Conservation (phyloP, 2,329 filamentous ascomycete genomes). For the Trichoderma sp. region DNA sequence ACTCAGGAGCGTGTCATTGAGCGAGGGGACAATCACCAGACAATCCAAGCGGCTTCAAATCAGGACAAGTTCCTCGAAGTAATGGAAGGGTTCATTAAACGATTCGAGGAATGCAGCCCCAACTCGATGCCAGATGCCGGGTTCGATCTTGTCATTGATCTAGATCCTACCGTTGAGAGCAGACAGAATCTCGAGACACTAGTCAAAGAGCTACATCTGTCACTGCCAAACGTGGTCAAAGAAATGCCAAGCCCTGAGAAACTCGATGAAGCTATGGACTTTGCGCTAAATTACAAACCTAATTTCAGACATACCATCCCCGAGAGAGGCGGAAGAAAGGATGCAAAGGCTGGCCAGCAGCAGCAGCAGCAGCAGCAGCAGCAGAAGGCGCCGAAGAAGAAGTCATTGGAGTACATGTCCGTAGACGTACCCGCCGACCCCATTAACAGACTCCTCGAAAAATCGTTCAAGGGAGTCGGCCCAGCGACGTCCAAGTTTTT, state of each 20-base stretch:
- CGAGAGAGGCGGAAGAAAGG: constrained; percentile 48
- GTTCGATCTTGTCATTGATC: constrained; percentile 83
- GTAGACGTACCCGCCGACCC: constrained; percentile 48
- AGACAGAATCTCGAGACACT: constrained; percentile 82
- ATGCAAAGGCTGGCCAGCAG: constrained; percentile 29
- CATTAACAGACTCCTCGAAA: constrained; percentile 61
- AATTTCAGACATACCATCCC: constrained; percentile 75
- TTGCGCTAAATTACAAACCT: constrained; percentile 75
- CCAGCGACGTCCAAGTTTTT: constrained; percentile 61
- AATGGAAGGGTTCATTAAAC: constrained; percentile 89
- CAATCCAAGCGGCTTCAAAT: constrained; percentile 82
- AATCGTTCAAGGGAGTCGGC: constrained; percentile 62
- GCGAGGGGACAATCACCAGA: constrained; percentile 96
- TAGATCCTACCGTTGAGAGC: constrained; percentile 77
- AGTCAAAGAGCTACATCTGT: constrained; percentile 68
- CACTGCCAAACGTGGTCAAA: constrained; percentile 75
- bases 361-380: constrained; percentile 34
- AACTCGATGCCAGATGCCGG: constrained; percentile 70
- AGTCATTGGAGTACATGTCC: constrained; percentile 59
- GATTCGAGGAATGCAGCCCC: constrained; percentile 77
- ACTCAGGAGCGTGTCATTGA: constrained; percentile 78
- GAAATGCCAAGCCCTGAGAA: constrained; percentile 70
- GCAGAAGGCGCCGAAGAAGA: constrained; percentile 46
- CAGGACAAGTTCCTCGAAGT: constrained; percentile 77
- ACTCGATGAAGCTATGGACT: constrained; percentile 77